Base-by-base conservation (phyloP, 139 green algal genomes). In the Astrephomene gubernaculifera region DNA sequence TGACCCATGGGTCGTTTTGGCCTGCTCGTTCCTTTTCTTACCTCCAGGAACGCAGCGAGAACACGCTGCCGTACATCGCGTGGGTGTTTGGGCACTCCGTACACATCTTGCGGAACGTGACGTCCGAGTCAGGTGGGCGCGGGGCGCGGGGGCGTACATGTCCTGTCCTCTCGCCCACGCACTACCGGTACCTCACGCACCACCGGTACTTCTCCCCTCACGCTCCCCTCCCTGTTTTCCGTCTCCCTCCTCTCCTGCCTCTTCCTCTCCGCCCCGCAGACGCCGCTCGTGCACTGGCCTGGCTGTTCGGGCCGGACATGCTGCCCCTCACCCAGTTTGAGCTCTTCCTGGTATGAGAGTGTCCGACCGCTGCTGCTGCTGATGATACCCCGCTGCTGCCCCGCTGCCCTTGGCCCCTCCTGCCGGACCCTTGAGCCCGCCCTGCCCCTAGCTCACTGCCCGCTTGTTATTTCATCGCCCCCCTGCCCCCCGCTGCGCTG, bases 21-120 rank as follows among this genome's bases (percentile, higher is more conserved):
- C 8, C 67, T 22, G 4, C 6, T 22, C 68, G n/a, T n/a, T n/a
- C n/a, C n/a, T n/a, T n/a, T n/a, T n/a, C n/a, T n/a, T n/a, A n/a
- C n/a, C n/a, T 7, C 1, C 71, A 83, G 76, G 76, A 83, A 41
- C 76, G 76, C 12, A 61, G 72, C 61, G 76, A 83, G 19, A 72
- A 72, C 60, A 83, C 76, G 41, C 43, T 83, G 57, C 76, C 76
- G 60, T 83, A 83, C 76, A 71, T 83, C 41, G 76, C 76, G 4
- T 83, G 76, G 76, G 76, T 83, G 76, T 83, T 83, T 54, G 60
- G 60, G 33, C 76, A 83, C 61, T 73, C 60, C 17, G 38, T 83
- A 4, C 76, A 83, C 76, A 17, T 72, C 21, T 60, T 83, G 76
- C 39, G 76, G 3, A 82, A 57, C 54, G 74, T 71, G 54, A 19